Evolutionary conservation across 202 grass and related monocot species (phyloP), one percentile per base, ranked within the genome.

Genomic region (Panicum virgatum): DNA sequence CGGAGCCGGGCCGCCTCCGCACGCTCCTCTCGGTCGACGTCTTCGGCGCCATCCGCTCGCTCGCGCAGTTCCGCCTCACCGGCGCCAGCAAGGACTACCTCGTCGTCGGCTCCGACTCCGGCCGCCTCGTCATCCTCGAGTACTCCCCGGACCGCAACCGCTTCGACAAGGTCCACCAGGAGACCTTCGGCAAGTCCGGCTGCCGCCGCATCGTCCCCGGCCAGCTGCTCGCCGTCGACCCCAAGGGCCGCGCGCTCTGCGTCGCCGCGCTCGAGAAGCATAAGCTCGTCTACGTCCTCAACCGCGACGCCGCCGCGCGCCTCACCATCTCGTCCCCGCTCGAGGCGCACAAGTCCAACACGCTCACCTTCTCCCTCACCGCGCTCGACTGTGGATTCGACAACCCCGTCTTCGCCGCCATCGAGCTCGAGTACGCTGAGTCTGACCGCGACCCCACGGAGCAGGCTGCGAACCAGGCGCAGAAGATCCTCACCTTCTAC

Each of bases 401-500:
- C 53, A 98, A 98, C 53, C 96, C 92, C 0, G 11, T 98, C 76
- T 98, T 98, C 13, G 92, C 90, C 0, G 89, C 96, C 19, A 96
- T 98, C 65, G 96, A 98, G 89, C 85, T 98, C 0, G 96, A 99
- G 77, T 94, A 99, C 23, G 90, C 92, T 0, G 96, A 99, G 60
- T 90, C 96, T 3, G 96, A 99, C 70, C 82, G 87, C 19, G 96
- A 96, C 50, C 87, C 96, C 11, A 88, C 90, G 0, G 96, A 93
- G 46, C 92, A 93, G 59, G 93, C 96, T 50, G 92, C 93, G 14
- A 79, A 86, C 26, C 90, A 96, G 30, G 96, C 93, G 7, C 96
- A 96, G 80, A 99, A 99, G 89, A 54, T 93, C 66, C 90, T 99
- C 77, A 99, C 96, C 19, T 99, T 99, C 88, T 99, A 99, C 44